Percentiles rank a stretch among this genome's conserved stretches.
Conservation (phyloP, 441 rosid genomes). For the Bocquillonia castaneifolia region DNA sequence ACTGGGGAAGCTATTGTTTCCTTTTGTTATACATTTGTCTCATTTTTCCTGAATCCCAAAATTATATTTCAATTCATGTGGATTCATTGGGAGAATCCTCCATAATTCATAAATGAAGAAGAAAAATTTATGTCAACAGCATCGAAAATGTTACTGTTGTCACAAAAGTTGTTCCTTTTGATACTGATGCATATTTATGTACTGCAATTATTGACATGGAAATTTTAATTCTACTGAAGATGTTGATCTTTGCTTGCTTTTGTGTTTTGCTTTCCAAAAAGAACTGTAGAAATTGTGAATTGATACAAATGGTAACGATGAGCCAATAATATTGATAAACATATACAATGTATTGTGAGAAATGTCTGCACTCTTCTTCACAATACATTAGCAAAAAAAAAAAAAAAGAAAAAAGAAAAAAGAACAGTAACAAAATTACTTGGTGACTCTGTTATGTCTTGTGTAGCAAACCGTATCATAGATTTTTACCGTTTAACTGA, state of each 20-base stretch:
- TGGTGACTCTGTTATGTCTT: too few relatives aligned
- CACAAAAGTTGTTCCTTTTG: background rate
- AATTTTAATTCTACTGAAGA: too few relatives aligned
- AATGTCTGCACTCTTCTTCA: too few relatives aligned
- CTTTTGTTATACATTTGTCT: background rate
- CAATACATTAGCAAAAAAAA: background rate
- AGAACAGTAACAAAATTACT: too few relatives aligned
- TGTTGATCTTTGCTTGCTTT: background rate
- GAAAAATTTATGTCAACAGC: background rate
- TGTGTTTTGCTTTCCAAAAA: background rate
- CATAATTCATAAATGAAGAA: background rate
- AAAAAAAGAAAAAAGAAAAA: too few relatives aligned
- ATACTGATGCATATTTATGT: too few relatives aligned
- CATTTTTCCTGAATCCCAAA: background rate
- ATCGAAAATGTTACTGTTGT: conserved; percentile 6
- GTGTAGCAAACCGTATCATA: too few relatives aligned
- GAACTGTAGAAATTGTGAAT: background rate
- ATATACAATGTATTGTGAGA: too few relatives aligned
- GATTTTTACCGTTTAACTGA: background rate
- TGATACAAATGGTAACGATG: too few relatives aligned
- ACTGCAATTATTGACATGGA: too few relatives aligned
- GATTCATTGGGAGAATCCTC: conserved; percentile 9
- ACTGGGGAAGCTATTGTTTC: background rate
- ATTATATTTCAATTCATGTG: conserved; percentile 3
- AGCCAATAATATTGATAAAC: too few relatives aligned